Evolutionary conservation across 805 yeast species (phyloP), one percentile per base, ranked within the genome.

Genomic region (Suhomyces vadensis): DNA sequence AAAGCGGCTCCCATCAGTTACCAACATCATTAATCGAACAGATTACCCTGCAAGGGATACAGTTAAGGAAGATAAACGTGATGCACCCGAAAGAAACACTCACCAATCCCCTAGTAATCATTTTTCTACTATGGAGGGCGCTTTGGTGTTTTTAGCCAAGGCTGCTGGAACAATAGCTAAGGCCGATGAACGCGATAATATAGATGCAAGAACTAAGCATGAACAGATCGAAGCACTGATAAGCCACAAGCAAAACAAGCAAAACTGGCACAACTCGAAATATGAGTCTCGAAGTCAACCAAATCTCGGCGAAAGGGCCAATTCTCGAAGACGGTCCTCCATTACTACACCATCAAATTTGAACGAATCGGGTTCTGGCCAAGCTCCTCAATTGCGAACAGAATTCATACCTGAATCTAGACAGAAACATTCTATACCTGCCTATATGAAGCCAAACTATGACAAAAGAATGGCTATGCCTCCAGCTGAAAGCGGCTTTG

Each of bases 141-240:
- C 92, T 0, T 66, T 86, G 49, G 83, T 80, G 22, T 86, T 82
- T 58, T 60, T 86, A 17, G 92, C 94, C 5, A 82, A 82, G 51
- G 87, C 90, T 0, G 94, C 92, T 0, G 92, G 90, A 0, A 77
- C 84, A 8, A 82, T 84, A 14, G 87, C 90, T 3, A 72, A 77
- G 47, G 83, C 85, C 2, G 88, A 82, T 55, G 82, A 75, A 49
- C 66, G 86, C 49, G 87, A 83, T 54, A 66, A 78, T 31, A 78
- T 79, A 29, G 78, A 74, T 58, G 86, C 79, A 1, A 59, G 73
- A 42, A 69, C 67, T 38, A 69, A 73, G 46, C 79, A 79, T 47
- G 72, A 68, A 35, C 74, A 69, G 46, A 53, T 79, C 11, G 84
- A 79, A 42, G 37, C 24, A 13, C 37, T 16, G 5, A 17, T n/a